Conservation (phyloP, 2,329 filamentous ascomycete genomes). For the Colletotrichum brevisporum region DNA sequence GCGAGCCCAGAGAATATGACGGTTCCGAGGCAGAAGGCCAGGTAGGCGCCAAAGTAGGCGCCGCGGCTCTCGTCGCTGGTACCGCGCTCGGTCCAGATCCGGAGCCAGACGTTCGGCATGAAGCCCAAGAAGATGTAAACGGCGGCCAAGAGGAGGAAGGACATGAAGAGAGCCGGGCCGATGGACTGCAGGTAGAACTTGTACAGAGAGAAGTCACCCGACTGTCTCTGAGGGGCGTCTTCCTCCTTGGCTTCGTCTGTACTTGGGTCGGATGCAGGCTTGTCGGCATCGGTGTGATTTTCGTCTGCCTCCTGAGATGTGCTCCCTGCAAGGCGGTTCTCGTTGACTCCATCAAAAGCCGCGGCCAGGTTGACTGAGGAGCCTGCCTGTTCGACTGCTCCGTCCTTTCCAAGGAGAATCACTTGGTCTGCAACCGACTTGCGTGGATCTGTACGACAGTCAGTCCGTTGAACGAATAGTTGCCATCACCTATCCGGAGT, state of each 20-base stretch:
- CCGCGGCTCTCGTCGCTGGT: conserved; percentile 5
- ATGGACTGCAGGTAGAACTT: conserved; percentile 22
- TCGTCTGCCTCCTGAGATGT: no score
- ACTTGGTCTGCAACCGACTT: conserved; percentile 6
- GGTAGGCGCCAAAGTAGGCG: conserved; percentile 24
- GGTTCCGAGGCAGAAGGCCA: conserved; percentile 11
- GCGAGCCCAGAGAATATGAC: conserved; percentile 7
- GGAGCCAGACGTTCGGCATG: conserved; percentile 32
- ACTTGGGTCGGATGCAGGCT: not conserved
- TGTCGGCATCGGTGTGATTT: no score
- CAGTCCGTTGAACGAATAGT: no score
- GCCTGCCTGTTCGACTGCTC: conserved; percentile 6
- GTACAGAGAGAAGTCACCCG: conserved; percentile 30
- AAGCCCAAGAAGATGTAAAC: conserved; percentile 24
- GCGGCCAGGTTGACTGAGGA: not conserved
- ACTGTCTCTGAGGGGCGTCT: conserved; percentile 13
- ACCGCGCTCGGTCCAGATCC: conserved; percentile 34
- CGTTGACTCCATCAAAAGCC: no score
- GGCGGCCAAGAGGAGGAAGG: conserved; percentile 34
- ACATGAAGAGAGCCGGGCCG: conserved; percentile 12
- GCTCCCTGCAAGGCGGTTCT: no score
- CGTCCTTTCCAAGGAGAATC: conserved; percentile 2
- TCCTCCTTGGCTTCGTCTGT: not conserved
- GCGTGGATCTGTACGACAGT: not conserved
- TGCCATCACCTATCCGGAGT: no score